Conservation (phyloP, 2,329 filamentous ascomycete genomes). For the Colletotrichum limetticola region DNA sequence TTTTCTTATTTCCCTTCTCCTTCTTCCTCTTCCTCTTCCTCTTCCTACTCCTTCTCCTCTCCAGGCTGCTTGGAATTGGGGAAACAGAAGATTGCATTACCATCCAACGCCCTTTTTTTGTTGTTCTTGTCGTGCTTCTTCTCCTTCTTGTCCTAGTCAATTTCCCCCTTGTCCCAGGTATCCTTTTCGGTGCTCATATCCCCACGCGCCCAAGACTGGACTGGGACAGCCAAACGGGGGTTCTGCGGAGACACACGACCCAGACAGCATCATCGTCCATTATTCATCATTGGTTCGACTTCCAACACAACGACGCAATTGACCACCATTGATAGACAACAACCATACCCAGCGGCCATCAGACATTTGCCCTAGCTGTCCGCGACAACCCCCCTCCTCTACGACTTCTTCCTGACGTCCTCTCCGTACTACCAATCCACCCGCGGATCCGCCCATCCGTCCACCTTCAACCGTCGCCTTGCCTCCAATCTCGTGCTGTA, state of each 20-base stretch:
- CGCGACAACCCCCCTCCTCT: not conserved
- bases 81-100: not conserved
- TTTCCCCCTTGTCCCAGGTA: not conserved
- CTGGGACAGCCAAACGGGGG: not conserved
- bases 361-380: not conserved
- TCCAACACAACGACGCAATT: not conserved
- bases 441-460: not conserved
- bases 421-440: not conserved
- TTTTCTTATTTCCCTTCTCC: not conserved
- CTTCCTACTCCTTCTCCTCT: not conserved
- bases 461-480: not conserved
- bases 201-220: not conserved
- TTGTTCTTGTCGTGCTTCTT: not conserved
- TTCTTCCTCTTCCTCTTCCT: not conserved
- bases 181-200: not conserved
- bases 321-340: not conserved
- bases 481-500: not conserved
- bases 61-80: not conserved
- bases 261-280: not conserved
- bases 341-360: not conserved
- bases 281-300: not conserved
- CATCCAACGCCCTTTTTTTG: not conserved
- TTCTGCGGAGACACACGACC: constrained; percentile 4
- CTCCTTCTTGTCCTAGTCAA: not conserved
- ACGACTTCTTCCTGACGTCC: not conserved